These are phyloP conservation scores for Albatrellus sp. DNA, from an alignment of 1,284 basidiomycete genomes.

Conservation along the genomic window DNA sequence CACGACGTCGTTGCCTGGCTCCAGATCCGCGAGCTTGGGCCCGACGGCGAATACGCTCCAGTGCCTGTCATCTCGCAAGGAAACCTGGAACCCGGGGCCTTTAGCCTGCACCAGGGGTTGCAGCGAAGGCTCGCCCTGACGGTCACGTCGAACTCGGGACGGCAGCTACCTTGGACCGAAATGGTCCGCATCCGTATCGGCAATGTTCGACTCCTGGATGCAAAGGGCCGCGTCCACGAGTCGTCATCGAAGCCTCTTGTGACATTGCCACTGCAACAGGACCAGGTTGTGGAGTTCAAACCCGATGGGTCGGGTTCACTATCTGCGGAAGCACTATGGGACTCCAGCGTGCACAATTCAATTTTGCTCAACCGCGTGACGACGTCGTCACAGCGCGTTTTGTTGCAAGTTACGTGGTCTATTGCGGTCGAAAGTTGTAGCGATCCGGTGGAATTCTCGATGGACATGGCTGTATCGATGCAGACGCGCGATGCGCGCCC, in stretches of 20 bases:
- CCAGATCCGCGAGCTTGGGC: constrained; percentile 79
- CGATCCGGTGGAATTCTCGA: constrained; percentile 74
- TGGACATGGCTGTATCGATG: constrained; percentile 84
- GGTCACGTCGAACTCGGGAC: constrained; percentile 81
- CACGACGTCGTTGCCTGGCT: constrained; percentile 86
- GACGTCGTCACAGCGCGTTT: constrained; percentile 61
- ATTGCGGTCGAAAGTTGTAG: constrained; percentile 76
- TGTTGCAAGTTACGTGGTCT: constrained; percentile 69
- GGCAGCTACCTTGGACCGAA: constrained; percentile 77
- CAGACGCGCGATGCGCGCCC: constrained; percentile 78
- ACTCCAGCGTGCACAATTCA: constrained; percentile 87
- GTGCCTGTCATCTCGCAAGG: constrained; percentile 75
- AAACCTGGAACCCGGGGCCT: constrained; percentile 75
- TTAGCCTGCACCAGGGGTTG: constrained; percentile 86
- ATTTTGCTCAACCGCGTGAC: constrained; percentile 81
- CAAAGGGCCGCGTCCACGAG: constrained; percentile 71
- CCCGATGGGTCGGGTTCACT: constrained; percentile 74
- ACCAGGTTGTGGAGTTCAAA: constrained; percentile 61
- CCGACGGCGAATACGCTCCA: constrained; percentile 75
- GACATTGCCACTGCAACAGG: constrained; percentile 62
- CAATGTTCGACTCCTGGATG: constrained; percentile 75
- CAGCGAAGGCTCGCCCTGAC: constrained; percentile 75
- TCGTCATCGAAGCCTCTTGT: constrained; percentile 56
- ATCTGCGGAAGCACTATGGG: constrained; percentile 74
- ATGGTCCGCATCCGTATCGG: constrained; percentile 72